A percentile compares a stretch with the other conserved stretches of the same genome.
phyloP scores from a whole-genome alignment of 1,284 basidiomycete species.

The Rhodotorula sp. region DNA sequence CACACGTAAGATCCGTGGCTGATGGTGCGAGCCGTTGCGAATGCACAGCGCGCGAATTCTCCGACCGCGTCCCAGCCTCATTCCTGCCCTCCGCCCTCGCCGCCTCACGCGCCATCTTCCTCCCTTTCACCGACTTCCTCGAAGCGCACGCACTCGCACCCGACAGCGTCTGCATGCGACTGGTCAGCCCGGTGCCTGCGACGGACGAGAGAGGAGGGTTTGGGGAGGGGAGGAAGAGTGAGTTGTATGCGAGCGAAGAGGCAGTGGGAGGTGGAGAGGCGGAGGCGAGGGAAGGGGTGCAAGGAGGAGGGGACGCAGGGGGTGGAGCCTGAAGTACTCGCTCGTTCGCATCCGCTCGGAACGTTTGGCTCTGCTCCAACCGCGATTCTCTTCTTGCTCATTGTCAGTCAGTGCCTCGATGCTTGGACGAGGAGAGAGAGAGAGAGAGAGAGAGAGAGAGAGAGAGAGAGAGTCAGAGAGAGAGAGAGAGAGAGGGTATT shows the following conservation, averaged over 20 bases:
- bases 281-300: too few species aligned
- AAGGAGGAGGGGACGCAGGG: too few species aligned
- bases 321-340: too few species aligned
- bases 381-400: too few species aligned
- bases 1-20: background rate
- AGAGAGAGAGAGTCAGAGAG: too few species aligned
- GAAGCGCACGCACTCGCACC: conserved; percentile 24
- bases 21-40: background rate
- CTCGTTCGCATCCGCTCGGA: too few species aligned
- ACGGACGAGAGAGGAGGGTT: background rate
- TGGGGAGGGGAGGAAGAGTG: background rate
- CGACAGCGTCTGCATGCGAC: background rate
- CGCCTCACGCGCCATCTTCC: conserved; percentile 6
- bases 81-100: background rate
- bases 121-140: conserved; percentile 30
- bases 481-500: too few species aligned
- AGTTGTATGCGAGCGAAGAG: background rate
- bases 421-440: too few species aligned
- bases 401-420: too few species aligned
- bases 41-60: conserved; percentile 4
- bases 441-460: too few species aligned
- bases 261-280: too few species aligned
- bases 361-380: too few species aligned
- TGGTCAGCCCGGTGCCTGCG: background rate
- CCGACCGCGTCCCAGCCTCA: background rate